These are phyloP conservation scores for Diaporthe ampelina DNA, from an alignment of 2,329 filamentous ascomycete species.

Conservation along the genomic window DNA sequence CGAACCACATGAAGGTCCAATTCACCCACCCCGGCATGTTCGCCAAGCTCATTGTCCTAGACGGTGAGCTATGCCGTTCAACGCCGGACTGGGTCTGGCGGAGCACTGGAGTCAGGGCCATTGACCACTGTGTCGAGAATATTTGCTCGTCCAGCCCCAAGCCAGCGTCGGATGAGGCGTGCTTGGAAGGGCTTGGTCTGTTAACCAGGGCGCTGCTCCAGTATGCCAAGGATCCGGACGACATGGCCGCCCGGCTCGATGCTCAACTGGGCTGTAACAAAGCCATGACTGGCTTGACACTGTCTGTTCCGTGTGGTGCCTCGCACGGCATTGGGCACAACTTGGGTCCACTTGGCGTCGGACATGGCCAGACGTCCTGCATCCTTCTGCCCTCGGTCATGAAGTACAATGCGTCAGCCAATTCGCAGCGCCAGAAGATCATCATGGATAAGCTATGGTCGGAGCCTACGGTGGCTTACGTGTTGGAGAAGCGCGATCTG, in stretches of 20 bases:
- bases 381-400: not conserved
- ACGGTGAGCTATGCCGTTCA: slow-evolving; percentile 1
- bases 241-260: not conserved
- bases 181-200: not conserved
- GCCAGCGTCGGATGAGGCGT: not conserved
- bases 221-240: not conserved
- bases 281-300: not conserved
- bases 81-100: slow-evolving; percentile 1
- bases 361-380: not conserved
- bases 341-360: not conserved
- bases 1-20: not conserved
- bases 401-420: not conserved
- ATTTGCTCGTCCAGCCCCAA: not conserved
- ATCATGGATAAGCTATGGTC: not conserved
- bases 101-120: not conserved
- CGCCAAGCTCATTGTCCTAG: not conserved
- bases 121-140: not conserved
- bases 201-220: not conserved
- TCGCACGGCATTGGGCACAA: not conserved
- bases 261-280: not conserved
- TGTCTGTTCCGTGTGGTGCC: not conserved
- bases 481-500: not conserved
- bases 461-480: not conserved
- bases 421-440: not conserved
- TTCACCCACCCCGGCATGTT: slow-evolving; percentile 1